These are phyloP conservation scores for Barbarea vulgaris DNA, from an alignment of 345 rosid genomes.

Conservation along the genomic window DNA sequence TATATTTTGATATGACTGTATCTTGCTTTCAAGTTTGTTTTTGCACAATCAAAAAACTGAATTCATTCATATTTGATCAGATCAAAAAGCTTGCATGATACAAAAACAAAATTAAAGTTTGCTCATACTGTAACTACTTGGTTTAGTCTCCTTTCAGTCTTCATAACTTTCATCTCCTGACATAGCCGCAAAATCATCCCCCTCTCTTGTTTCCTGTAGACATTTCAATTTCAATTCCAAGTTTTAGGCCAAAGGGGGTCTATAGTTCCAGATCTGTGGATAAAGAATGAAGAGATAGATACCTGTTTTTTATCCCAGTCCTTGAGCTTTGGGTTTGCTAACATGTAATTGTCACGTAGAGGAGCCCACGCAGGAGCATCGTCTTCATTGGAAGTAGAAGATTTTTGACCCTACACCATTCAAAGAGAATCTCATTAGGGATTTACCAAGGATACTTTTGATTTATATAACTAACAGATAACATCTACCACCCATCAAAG, in stretches of 20 bases:
- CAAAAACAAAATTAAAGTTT: background rate
- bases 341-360: slow-evolving; percentile 85
- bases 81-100: background rate
- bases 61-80: background rate
- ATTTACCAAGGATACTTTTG: background rate
- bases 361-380: slow-evolving; percentile 97
- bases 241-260: background rate
- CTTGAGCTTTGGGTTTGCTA: slow-evolving; percentile 79
- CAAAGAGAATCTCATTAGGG: slow-evolving; percentile 7
- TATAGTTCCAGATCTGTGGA: background rate
- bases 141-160: slow-evolving; percentile 26
- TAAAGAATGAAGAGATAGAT: slow-evolving; percentile 32
- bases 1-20: background rate
- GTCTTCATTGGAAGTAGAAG: slow-evolving; percentile 36
- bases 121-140: background rate
- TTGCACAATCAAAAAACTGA: slow-evolving; percentile 11
- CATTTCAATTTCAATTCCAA: background rate
- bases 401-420: slow-evolving; percentile 23
- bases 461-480: slow-evolving; percentile 5
- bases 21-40: background rate
- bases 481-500: background rate
- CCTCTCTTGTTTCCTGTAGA: slow-evolving; percentile 52
- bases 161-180: slow-evolving; percentile 57
- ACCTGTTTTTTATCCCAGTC: slow-evolving; percentile 93
- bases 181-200: slow-evolving; percentile 53